Evolutionary conservation across 768 basidiomycete genomes (phyloP).

Genomic region (Filobasidium floriforme): DNA sequence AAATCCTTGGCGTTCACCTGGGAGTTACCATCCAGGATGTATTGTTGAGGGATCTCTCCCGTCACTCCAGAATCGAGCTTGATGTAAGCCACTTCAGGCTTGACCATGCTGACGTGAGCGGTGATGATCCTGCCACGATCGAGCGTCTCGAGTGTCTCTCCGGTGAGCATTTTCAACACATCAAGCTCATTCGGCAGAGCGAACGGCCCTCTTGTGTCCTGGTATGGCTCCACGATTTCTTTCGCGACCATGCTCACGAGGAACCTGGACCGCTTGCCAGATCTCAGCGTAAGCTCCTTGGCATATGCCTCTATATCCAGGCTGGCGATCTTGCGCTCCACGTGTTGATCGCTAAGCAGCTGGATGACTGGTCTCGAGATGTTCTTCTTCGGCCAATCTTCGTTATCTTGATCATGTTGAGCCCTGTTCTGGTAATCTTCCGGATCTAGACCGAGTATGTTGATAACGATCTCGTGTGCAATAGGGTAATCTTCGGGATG

Average conservation of each 20-base stretch:
- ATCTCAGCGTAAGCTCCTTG: conserved; percentile 63
- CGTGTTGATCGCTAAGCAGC: conserved; percentile 75
- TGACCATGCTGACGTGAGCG: conserved; percentile 51
- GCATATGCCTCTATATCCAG: conserved; percentile 95
- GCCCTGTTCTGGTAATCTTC: conserved; percentile 90
- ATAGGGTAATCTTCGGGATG: conserved; percentile 97
- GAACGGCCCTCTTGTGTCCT: conserved; percentile 66
- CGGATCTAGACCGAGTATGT: conserved; percentile 93
- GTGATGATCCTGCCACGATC: conserved; percentile 67
- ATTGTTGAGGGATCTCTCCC: conserved; percentile 60
- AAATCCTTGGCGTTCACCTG: conserved; percentile 41
- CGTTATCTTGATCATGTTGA: conserved; percentile 45
- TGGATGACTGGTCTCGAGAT: conserved; percentile 79
- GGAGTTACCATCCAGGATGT: conserved; percentile 52
- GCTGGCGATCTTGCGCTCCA: conserved; percentile 71
- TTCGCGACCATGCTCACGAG: conserved; percentile 79
- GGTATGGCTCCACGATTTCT: conserved; percentile 72
- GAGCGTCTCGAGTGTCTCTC: conserved; percentile 75
- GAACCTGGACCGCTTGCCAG: conserved; percentile 73
- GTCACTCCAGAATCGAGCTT: conserved; percentile 92
- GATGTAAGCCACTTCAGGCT: conserved; percentile 53
- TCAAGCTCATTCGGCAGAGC: conserved; percentile 63
- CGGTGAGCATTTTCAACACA: conserved; percentile 87
- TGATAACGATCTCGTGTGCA: conserved; percentile 95
- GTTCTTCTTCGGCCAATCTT: conserved; percentile 61